These are phyloP conservation scores for Diplodia sapinea DNA, from an alignment of 2,329 filamentous ascomycete genomes.

Conservation along the genomic window DNA sequence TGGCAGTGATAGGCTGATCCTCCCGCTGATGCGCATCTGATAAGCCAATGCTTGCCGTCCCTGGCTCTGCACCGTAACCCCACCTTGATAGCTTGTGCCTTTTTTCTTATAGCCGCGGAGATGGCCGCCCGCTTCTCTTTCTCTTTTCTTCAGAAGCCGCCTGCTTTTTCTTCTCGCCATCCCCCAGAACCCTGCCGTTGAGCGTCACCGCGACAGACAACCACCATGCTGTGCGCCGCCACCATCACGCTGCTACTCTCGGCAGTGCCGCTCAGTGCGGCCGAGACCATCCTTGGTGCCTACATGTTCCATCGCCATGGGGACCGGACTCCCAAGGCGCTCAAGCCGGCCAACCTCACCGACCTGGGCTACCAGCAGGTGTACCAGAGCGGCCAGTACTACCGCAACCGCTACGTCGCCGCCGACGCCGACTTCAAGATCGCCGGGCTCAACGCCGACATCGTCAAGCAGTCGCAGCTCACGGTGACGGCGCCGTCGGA, in stretches of 20 bases:
- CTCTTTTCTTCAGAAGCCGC: too few species aligned
- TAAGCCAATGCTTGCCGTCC: slow-evolving; percentile 7
- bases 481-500: slow-evolving; percentile 74
- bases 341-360: slow-evolving; percentile 74
- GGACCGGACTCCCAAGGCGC: slow-evolving; percentile 81
- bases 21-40: slow-evolving; percentile 19
- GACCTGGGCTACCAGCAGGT: slow-evolving; percentile 79
- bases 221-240: slow-evolving; percentile 39
- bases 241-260: slow-evolving; percentile 38
- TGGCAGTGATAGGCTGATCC: slow-evolving; percentile 21
- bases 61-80: slow-evolving; percentile 9
- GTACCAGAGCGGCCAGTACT: slow-evolving; percentile 74
- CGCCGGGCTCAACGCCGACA: slow-evolving; percentile 67
- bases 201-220: background rate
- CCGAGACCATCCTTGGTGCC: slow-evolving; percentile 76
- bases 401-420: slow-evolving; percentile 75
- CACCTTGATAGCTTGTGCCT: slow-evolving; percentile 1
- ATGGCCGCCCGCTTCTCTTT: background rate
- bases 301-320: slow-evolving; percentile 92
- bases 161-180: background rate
- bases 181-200: slow-evolving; percentile 1
- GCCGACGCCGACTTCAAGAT: slow-evolving; percentile 66
- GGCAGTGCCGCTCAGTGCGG: slow-evolving; percentile 38
- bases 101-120: slow-evolving; percentile 7
- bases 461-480: slow-evolving; percentile 73